A percentile compares a stretch with the other conserved stretches of the same genome.
phyloP scores from a whole-genome alignment of 2,329 filamentous ascomycete species.

The Fusarium succisae region DNA sequence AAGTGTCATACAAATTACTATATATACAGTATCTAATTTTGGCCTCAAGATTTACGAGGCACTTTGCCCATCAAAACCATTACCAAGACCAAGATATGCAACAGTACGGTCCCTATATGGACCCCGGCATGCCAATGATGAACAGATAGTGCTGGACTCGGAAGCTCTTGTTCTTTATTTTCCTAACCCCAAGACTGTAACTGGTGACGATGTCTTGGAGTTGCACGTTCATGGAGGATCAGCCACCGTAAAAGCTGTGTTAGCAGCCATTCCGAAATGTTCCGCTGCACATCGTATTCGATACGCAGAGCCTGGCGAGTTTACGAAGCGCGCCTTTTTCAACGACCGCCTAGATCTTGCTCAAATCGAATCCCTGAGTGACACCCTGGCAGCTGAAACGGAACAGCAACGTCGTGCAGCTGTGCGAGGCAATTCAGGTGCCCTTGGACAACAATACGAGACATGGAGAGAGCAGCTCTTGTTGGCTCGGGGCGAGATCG shows the following conservation, averaged over 20 bases:
- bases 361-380: constrained; percentile 76
- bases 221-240: constrained; percentile 93
- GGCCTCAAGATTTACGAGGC: constrained; percentile 57
- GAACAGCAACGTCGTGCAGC: constrained; percentile 92
- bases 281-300: constrained; percentile 62
- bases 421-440: constrained; percentile 77
- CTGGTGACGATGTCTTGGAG: constrained; percentile 92
- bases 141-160: constrained; percentile 74
- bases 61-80: constrained; percentile 58
- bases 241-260: constrained; percentile 86
- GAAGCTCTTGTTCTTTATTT: constrained; percentile 86
- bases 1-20: constrained; percentile 35
- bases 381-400: constrained; percentile 75
- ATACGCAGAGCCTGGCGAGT: constrained; percentile 94
- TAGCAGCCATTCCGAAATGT: constrained; percentile 76
- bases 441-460: constrained; percentile 81
- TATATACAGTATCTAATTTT: neutral
- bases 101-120: constrained; percentile 78
- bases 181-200: constrained; percentile 81
- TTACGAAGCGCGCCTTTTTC: constrained; percentile 90
- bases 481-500: constrained; percentile 86
- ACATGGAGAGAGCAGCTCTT: constrained; percentile 81
- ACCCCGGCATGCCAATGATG: constrained; percentile 41
- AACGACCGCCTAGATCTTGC: constrained; percentile 87
- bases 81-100: constrained; percentile 66